phyloP scores from a whole-genome alignment of 768 basidiomycete species.

The Mycena epipterygia region DNA sequence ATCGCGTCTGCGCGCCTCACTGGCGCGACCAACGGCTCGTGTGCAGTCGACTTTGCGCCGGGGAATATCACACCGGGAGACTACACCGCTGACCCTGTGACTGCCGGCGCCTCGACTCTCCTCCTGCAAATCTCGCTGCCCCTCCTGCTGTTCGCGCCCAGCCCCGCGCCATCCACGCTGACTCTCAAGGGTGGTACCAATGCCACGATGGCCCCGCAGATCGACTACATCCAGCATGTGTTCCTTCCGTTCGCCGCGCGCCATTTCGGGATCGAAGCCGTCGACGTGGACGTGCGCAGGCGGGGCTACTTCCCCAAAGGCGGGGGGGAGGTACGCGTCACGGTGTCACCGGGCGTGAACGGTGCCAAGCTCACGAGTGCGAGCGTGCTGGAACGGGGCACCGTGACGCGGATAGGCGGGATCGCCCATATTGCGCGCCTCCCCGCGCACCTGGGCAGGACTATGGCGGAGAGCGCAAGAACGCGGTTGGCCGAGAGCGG shows the following conservation, averaged over 20 bases:
- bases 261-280: slow-evolving; percentile 66
- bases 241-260: slow-evolving; percentile 76
- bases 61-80: slow-evolving; percentile 57
- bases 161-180: slow-evolving; percentile 57
- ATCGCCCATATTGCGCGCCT: slow-evolving; percentile 77
- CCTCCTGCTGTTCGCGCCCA: slow-evolving; percentile 69
- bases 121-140: slow-evolving; percentile 82
- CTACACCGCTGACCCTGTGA: slow-evolving; percentile 61
- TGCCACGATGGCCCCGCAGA: slow-evolving; percentile 77
- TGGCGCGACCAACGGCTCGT: slow-evolving; percentile 69
- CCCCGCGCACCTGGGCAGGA: slow-evolving; percentile 66
- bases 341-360: slow-evolving; percentile 56
- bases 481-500: slow-evolving; percentile 57
- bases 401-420: slow-evolving; percentile 65
- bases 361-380: slow-evolving; percentile 56
- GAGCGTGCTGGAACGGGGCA: slow-evolving; percentile 69
- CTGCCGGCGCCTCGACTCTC: slow-evolving; percentile 80
- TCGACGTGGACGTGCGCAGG: slow-evolving; percentile 61
- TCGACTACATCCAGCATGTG: slow-evolving; percentile 77
- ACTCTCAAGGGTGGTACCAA: slow-evolving; percentile 81
- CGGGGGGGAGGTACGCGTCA: slow-evolving; percentile 71
- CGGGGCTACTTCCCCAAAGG: slow-evolving; percentile 84
- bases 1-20: slow-evolving; percentile 69
- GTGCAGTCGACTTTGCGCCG: slow-evolving; percentile 68
- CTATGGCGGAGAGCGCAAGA: slow-evolving; percentile 70